Evolutionary conservation across 2,329 filamentous ascomycete species (phyloP).

Genomic region (Colletotrichum spinosum): DNA sequence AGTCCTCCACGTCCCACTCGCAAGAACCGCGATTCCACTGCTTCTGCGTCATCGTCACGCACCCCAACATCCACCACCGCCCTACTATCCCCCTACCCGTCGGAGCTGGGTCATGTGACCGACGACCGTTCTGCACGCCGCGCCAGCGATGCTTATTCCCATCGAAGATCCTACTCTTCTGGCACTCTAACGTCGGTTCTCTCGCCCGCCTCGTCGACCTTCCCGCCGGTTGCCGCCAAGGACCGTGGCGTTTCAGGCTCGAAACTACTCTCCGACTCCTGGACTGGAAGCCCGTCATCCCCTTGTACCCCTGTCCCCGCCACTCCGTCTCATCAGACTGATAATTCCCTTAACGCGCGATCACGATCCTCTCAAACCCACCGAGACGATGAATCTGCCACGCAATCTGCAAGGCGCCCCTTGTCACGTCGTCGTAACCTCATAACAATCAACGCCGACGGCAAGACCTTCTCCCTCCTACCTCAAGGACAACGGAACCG

Average conservation of each 20-base stretch:
- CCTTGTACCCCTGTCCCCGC: constrained; percentile 51
- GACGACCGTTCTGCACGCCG: constrained; percentile 25
- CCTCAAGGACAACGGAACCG: constrained; percentile 42
- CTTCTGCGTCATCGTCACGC: constrained; percentile 37
- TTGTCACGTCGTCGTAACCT: constrained; percentile 56
- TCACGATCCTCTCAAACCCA: constrained; percentile 39
- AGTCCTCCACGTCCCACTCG: constrained; percentile 54
- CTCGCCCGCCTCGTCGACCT: constrained; percentile 34
- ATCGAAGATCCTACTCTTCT: constrained; percentile 42
- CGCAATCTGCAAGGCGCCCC: constrained; percentile 45
- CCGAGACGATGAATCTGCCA: constrained; percentile 37
- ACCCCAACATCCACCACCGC: constrained; percentile 29
- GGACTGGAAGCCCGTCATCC: constrained; percentile 45
- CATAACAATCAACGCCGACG: constrained; percentile 64
- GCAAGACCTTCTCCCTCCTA: constrained; percentile 67
- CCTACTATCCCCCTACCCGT: constrained; percentile 27
- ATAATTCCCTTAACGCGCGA: constrained; percentile 54
- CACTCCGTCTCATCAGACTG: constrained; percentile 52
- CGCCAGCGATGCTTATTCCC: constrained; percentile 26
- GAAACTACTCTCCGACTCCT: constrained; percentile 52
- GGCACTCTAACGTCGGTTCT: constrained; percentile 35
- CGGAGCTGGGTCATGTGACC: constrained; percentile 17
- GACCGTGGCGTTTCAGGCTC: constrained; percentile 58
- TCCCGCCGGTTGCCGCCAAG: constrained; percentile 51
- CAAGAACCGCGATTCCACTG: constrained; percentile 33